These are phyloP conservation scores for Botryotinia calthae DNA, from an alignment of 2,329 filamentous ascomycete species.

Conservation along the genomic window DNA sequence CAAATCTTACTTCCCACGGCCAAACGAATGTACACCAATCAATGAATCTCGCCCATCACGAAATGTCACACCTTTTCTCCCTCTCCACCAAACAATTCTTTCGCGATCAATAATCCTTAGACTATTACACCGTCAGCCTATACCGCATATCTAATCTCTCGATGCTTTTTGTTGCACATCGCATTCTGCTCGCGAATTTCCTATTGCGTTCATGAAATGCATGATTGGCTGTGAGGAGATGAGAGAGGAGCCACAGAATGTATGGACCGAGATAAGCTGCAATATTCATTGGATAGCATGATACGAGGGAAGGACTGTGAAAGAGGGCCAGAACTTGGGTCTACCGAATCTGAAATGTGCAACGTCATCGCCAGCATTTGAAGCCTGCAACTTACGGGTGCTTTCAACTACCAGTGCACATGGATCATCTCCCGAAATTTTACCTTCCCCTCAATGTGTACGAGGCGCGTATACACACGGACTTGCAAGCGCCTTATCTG, in stretches of 20 bases:
- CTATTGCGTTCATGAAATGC: background rate
- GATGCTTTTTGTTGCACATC: conserved; percentile 4
- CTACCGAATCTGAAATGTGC: background rate
- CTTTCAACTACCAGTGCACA: background rate
- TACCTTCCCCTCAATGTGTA: background rate
- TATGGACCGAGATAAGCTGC: background rate
- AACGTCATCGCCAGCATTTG: background rate
- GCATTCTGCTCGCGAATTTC: conserved; percentile 6
- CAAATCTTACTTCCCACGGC: background rate
- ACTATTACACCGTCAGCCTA: background rate
- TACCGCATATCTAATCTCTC: background rate
- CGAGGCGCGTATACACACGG: background rate
- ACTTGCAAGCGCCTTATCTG: no score
- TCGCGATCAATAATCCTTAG: background rate
- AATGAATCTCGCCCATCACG: background rate
- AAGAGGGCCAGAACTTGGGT: no score
- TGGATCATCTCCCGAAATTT: background rate
- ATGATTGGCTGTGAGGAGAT: background rate
- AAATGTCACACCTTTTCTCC: background rate
- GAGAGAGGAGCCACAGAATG: background rate
- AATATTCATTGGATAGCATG: no score
- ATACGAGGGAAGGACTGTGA: background rate
- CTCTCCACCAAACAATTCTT: background rate
- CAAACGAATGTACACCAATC: background rate
- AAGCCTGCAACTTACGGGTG: background rate